Percentiles rank a stretch among this genome's conserved stretches.
Conservation (phyloP, 2,329 filamentous ascomycete genomes). For the Cryoendolithus antarcticus region DNA sequence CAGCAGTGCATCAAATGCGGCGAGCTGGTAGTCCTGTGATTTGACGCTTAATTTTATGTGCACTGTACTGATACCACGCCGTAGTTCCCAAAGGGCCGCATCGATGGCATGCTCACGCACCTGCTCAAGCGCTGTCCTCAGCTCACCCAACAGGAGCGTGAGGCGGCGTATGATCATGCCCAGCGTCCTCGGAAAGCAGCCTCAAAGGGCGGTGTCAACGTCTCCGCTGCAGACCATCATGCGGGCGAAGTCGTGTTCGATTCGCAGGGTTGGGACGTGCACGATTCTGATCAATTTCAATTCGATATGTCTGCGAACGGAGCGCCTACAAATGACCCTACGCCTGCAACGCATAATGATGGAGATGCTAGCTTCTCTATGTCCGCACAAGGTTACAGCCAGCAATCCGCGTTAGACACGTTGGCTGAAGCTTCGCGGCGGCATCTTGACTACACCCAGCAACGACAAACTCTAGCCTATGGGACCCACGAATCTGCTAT, state of each 20-base stretch:
- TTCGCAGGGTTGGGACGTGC: too few relatives aligned
- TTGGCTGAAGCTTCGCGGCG: conserved; percentile 79
- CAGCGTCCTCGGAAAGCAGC: not conserved
- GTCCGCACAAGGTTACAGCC: conserved; percentile 20
- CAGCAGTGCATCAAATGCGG: conserved; percentile 84
- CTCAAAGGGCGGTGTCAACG: too few relatives aligned
- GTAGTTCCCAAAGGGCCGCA: conserved; percentile 72
- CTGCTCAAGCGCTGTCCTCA: conserved; percentile 78
- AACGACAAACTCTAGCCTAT: not conserved
- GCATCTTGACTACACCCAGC: conserved; percentile 50
- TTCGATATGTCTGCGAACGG: too few relatives aligned
- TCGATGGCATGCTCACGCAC: conserved; percentile 70
- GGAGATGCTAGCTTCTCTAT: too few relatives aligned
- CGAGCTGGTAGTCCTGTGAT: conserved; percentile 43
- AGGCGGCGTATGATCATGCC: conserved; percentile 40
- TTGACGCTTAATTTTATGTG: conserved; percentile 1
- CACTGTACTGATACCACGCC: conserved; percentile 1
- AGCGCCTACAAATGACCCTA: conserved; percentile 21
- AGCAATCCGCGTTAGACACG: conserved; percentile 73
- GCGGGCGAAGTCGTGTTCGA: too few relatives aligned
- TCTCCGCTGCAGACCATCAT: too few relatives aligned
- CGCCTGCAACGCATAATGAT: conserved; percentile 34
- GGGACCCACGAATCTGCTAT: not conserved
- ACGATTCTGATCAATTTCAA: too few relatives aligned
- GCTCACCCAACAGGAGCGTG: conserved; percentile 40